A percentile compares a stretch with the other conserved stretches of the same genome.
phyloP scores from a whole-genome alignment of 225 moss, liverwort and hornwort genomes.

The Pseudoscleropodium purum region DNA sequence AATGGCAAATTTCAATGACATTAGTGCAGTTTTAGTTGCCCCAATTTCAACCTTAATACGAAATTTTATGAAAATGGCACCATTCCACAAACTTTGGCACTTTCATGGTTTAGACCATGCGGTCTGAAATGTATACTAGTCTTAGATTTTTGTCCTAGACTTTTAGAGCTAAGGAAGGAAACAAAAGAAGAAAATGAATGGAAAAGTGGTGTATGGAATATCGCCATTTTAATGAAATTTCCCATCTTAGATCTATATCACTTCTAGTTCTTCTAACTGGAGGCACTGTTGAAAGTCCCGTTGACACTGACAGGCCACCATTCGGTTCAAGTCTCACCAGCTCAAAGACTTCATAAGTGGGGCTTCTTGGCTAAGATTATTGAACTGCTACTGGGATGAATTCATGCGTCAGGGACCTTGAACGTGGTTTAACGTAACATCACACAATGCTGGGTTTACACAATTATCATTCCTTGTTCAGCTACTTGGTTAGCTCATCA shows the following conservation, averaged over 20 bases:
- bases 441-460: background rate
- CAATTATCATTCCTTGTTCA: background rate
- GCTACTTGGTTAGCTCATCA: background rate
- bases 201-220: too few species aligned
- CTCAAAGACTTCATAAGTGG: background rate
- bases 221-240: too few species aligned
- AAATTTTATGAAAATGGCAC: too few species aligned
- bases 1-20: background rate
- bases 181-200: too few species aligned
- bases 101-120: too few species aligned
- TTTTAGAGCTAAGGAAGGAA: too few species aligned
- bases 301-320: background rate
- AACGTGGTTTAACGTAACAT: background rate
- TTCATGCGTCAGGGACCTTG: background rate
- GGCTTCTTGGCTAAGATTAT: background rate
- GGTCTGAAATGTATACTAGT: too few species aligned
- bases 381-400: background rate
- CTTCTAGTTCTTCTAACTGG: background rate
- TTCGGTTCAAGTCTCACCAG: background rate
- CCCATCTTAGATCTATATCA: too few species aligned
- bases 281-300: background rate
- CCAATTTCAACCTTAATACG: background rate
- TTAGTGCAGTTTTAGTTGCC: background rate
- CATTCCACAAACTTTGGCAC: too few species aligned
- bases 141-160: too few species aligned